Evolutionary conservation across 73 alveolate genomes (phyloP).

Genomic region (Tetrahymena malaccensis): DNA sequence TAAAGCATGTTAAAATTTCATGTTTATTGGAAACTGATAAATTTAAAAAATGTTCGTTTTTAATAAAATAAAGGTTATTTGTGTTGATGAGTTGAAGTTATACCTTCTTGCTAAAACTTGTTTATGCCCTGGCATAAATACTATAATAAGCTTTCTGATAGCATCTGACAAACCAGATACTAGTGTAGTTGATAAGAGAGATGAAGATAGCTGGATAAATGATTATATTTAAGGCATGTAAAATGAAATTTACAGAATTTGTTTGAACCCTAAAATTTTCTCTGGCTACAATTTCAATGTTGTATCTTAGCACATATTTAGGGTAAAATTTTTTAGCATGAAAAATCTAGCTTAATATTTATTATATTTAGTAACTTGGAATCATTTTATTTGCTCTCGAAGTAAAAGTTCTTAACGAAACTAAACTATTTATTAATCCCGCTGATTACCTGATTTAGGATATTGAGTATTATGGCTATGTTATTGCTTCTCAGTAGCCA

Average conservation of each 20-base stretch:
- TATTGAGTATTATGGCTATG: constrained; percentile 81
- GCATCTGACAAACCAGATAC: constrained; percentile 67
- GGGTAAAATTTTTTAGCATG: neutral
- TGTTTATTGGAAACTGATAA: too few relatives aligned
- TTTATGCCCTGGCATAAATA: constrained; percentile 91
- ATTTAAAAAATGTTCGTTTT: too few relatives aligned
- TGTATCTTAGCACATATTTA: constrained; percentile 23
- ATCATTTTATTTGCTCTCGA: constrained; percentile 69
- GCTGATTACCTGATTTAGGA: constrained; percentile 79
- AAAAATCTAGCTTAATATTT: too few relatives aligned
- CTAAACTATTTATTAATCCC: constrained; percentile 90
- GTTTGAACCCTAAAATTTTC: constrained; percentile 40
- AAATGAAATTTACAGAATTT: constrained; percentile 66
- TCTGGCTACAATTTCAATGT: constrained; percentile 54
- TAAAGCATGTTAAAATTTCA: too few relatives aligned
- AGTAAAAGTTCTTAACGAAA: constrained; percentile 59
- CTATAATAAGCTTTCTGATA: constrained; percentile 79
- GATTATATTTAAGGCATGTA: constrained; percentile 60
- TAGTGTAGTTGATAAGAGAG: constrained; percentile 22
- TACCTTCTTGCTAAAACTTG: constrained; percentile 89
- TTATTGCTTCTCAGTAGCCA: constrained; percentile 81
- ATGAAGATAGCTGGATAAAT: constrained; percentile 42
- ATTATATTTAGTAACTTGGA: constrained; percentile 47
- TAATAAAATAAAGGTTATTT: constrained; percentile 55
- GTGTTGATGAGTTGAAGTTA: constrained; percentile 89